Evolutionary conservation across 768 basidiomycete species (phyloP).

Genomic region (Roridomyces roridus): DNA sequence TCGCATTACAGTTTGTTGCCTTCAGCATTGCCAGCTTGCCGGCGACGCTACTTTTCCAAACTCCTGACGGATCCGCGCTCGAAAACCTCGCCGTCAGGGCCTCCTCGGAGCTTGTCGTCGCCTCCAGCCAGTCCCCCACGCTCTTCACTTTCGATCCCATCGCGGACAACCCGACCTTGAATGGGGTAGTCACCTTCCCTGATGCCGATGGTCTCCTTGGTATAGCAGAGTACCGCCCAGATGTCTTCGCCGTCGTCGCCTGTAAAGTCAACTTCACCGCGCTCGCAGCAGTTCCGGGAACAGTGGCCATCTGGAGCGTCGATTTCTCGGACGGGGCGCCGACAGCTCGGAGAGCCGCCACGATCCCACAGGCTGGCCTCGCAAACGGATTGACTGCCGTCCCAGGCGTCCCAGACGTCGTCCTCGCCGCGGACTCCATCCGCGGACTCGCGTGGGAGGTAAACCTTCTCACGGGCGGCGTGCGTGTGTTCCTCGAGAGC

Average conservation of each 20-base stretch:
- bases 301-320: conserved; percentile 11
- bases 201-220: conserved; percentile 5
- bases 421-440: conserved; percentile 20
- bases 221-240: conserved; percentile 5
- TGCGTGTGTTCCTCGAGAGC: conserved; percentile 6
- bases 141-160: too few species aligned
- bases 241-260: conserved; percentile 15
- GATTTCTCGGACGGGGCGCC: conserved; percentile 6
- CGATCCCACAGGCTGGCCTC: neutral
- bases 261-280: conserved; percentile 9
- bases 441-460: too few species aligned
- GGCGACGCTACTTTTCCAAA: conserved; percentile 5
- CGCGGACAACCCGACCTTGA: conserved; percentile 2
- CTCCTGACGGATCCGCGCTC: conserved; percentile 7
- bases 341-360: neutral
- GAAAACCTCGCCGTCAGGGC: conserved; percentile 8
- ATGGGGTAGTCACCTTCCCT: conserved; percentile 10
- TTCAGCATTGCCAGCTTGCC: conserved; percentile 13
- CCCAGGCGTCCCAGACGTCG: conserved; percentile 15
- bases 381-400: conserved; percentile 13
- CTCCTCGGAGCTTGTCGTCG: conserved; percentile 5
- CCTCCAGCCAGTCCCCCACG: conserved; percentile 5
- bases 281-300: conserved; percentile 3
- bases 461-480: conserved; percentile 14
- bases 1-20: conserved; percentile 3